Evolutionary conservation across 2,329 filamentous ascomycete genomes (phyloP), one percentile per base, ranked within the genome.

Genomic region (Pyrenochaeta sp.): DNA sequence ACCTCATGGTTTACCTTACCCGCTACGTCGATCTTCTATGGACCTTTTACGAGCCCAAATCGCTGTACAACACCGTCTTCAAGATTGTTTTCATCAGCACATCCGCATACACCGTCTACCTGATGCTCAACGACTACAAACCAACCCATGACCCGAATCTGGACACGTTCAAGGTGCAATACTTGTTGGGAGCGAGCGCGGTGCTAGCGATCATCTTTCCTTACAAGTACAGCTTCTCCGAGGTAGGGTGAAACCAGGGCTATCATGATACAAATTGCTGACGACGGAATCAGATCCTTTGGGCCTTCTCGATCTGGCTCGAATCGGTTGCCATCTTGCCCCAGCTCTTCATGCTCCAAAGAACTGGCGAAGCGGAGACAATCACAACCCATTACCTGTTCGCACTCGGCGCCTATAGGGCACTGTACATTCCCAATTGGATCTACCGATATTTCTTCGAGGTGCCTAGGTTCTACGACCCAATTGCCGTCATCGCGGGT

Each of bases 321-420:
- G 94, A 99, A 77, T 87, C 89, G 4, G 94, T 99, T 13, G 94
- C 94, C 38, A 99, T 99, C 61, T 82, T 99, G 48, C 94, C 94
- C 2, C 94, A 99, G 77, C 83, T 99, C 39, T 97, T 99, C 75
- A 95, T 99, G 90, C 81, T 99, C 53, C 94, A 99, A 77, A 83
- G 94, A 63, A 99, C 94, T 0, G 95, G 94, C 58, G 93, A 97
- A 77, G 95, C 94, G 8, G 94, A 99, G 77, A 96, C 94, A n/a
- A 99, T 99, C 68, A 99, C 94, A 9, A 96, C 92, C 1, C 93
- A 99, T 75, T 99, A 99, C 72, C 82, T 99, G 28, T 96, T 96
- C 67, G 93, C 95, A 10, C 80, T 99, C 24, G 94, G 94, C 22
- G 78, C 87, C 52, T 99, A 99, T 78, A 83, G 94, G 44, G 90